A percentile compares a stretch with the other conserved stretches of the same genome.
Evolutionary conservation across 768 basidiomycete genomes (phyloP).

Genomic region (Lentinula lateritia): DNA sequence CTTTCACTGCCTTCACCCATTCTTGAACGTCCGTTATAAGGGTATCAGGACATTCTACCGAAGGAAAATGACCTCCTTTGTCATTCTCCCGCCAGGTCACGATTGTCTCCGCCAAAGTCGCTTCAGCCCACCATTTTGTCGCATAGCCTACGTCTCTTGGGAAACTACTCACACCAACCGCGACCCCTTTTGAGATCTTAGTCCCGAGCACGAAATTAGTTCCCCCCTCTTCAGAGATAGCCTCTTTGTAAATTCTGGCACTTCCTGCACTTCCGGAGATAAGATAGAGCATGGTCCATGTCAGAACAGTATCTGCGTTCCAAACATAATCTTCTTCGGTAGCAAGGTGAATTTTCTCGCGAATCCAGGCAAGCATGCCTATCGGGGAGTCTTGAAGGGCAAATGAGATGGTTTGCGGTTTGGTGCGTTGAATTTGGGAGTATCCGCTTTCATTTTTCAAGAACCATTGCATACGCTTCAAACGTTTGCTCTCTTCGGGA

Average conservation of each 20-base stretch:
- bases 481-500: conserved; percentile 23
- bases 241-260: conserved; percentile 29
- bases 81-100: conserved; percentile 36
- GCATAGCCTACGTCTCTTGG: conserved; percentile 30
- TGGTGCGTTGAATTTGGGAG: conserved; percentile 29
- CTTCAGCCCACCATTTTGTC: conserved; percentile 35
- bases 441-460: conserved; percentile 28
- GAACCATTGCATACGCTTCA: conserved; percentile 23
- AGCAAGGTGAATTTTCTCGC: conserved; percentile 29
- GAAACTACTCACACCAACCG: conserved; percentile 37
- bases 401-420: conserved; percentile 43
- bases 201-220: conserved; percentile 14
- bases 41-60: conserved; percentile 33
- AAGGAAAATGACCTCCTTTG: conserved; percentile 42
- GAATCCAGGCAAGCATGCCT: conserved; percentile 43
- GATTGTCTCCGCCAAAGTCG: conserved; percentile 30
- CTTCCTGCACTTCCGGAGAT: conserved; percentile 27
- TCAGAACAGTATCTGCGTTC: conserved; percentile 26
- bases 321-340: conserved; percentile 20
- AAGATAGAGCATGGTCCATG: conserved; percentile 34
- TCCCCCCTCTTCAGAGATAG: conserved; percentile 5
- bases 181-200: conserved; percentile 20
- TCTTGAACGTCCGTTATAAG: conserved; percentile 31
- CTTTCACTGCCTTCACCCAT: conserved; percentile 6
- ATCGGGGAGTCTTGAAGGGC: conserved; percentile 45